Evolutionary conservation across 1,284 basidiomycete genomes (phyloP), one percentile per base, ranked within the genome.

Genomic region (Hypsizygus ulmarius): DNA sequence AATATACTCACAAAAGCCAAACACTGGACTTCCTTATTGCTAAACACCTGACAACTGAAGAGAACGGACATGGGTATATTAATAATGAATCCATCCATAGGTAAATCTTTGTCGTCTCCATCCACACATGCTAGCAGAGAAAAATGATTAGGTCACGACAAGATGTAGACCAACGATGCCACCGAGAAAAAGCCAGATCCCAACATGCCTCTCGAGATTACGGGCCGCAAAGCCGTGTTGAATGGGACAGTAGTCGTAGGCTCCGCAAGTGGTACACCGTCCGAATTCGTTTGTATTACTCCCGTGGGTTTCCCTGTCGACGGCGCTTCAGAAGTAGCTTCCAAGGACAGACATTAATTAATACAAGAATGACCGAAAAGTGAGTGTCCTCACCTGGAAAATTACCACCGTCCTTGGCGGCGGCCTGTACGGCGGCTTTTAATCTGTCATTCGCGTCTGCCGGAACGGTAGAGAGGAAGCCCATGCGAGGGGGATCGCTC

Each of bases 381-480:
- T 5, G 38, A 7, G n/a, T 16, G 60, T 58, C 3, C 64, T 39
- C 49, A 77, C 77, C 64, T 19, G 71, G 67, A 50, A 79, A 77
- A 38, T 68, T 66, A 16, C 69, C 70, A 16, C 66, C 67, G 33
- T 63, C 62, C 3, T 49, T 53, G 9, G 53, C 47, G 0, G 79
- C 80, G 11, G 62, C 56, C 2, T 56, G 45, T 1, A 79, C 69
- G 0, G 74, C 77, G 3, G 63, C 59, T 46, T 62, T 57, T 38
- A 81, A 62, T 39, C 63, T 58, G 2, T 66, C 62, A 25, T 51
- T 61, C 3, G 81, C 81, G 55, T 84, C 71, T 11, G 54, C 30
- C 0, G 82, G 81, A 2, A 88, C 82, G 1, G 81, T 84, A 8
- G 84, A 87, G 34, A 84, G 58, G 49, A 89, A 75, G 7, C 85